A percentile compares a stretch with the other conserved stretches of the same genome.
Conservation (phyloP, 2,329 filamentous ascomycete species). For the Paecilomyces dactylethromorphus region DNA sequence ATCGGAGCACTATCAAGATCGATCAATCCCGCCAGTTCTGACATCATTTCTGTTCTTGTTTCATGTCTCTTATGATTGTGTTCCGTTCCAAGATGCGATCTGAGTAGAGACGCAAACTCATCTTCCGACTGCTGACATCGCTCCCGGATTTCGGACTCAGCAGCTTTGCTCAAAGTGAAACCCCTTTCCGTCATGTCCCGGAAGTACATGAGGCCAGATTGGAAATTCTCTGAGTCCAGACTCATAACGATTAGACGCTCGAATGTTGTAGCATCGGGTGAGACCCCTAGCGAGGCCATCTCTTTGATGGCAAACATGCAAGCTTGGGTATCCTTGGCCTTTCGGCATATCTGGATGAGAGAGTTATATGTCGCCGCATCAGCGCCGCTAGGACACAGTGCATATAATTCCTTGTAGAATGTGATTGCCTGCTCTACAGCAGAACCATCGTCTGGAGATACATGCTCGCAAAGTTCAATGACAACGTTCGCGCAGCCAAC, state of each 20-base stretch:
- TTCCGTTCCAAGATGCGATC: slow-evolving; percentile 15
- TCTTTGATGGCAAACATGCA: slow-evolving; percentile 59
- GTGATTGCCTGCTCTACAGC: slow-evolving; percentile 47
- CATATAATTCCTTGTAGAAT: slow-evolving; percentile 56
- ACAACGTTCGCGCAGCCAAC: slow-evolving; percentile 40
- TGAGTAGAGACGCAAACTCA: slow-evolving; percentile 22
- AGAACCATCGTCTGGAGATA: slow-evolving; percentile 24
- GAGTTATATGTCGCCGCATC: slow-evolving; percentile 52
- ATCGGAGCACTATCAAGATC: background rate
- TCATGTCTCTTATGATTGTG: slow-evolving; percentile 10
- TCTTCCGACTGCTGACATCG: slow-evolving; percentile 22
- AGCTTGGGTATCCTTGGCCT: slow-evolving; percentile 41
- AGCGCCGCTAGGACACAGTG: slow-evolving; percentile 40
- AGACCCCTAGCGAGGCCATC: slow-evolving; percentile 50
- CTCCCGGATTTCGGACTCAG: slow-evolving; percentile 19
- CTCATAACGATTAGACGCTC: slow-evolving; percentile 57
- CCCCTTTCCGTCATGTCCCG: slow-evolving; percentile 28
- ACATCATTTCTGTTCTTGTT: background rate
- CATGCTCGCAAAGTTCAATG: slow-evolving; percentile 45
- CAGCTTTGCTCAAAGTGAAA: slow-evolving; percentile 16
- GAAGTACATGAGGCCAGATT: slow-evolving; percentile 32
- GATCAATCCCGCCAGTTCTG: background rate
- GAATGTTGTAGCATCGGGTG: slow-evolving; percentile 54
- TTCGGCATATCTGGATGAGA: slow-evolving; percentile 47
- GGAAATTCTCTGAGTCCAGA: slow-evolving; percentile 30